A percentile compares a stretch with the other conserved stretches of the same genome.
Conservation (phyloP, 2,329 filamentous ascomycete genomes). For the Teratosphaeria zuluensis region DNA sequence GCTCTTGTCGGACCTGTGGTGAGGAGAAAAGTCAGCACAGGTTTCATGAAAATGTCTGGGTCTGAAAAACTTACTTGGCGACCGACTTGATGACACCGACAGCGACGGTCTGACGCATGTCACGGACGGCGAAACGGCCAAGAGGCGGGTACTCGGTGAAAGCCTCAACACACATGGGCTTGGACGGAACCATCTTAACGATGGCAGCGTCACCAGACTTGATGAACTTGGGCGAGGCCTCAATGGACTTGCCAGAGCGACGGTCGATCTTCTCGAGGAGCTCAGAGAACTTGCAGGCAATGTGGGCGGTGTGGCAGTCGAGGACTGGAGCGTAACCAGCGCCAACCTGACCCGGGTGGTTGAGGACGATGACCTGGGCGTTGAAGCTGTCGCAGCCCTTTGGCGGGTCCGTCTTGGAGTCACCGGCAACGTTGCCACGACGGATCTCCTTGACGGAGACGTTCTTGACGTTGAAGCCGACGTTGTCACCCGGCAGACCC, state of each 20-base stretch:
- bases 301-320: conserved; percentile 99
- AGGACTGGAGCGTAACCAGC: conserved; percentile 98
- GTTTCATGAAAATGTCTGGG: conserved; percentile 24
- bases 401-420: conserved; percentile 99
- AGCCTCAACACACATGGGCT: conserved; percentile 99
- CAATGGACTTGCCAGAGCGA: conserved; percentile 97
- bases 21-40: conserved; percentile 15
- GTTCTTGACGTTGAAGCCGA: conserved; percentile 99
- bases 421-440: conserved; percentile 99
- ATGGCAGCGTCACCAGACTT: conserved; percentile 99
- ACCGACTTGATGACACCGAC: conserved; percentile 85
- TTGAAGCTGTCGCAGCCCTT: conserved; percentile 86
- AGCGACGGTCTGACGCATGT: conserved; percentile 80
- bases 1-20: conserved; percentile 38
- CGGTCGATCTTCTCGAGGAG: conserved; percentile 99
- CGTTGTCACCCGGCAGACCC: conserved; percentile 98
- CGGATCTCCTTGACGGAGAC: conserved; percentile 99
- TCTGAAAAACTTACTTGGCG: conserved; percentile 50
- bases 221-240: conserved; percentile 95
- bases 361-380: conserved; percentile 99
- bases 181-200: conserved; percentile 99
- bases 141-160: conserved; percentile 99
- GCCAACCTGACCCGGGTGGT: conserved; percentile 99
- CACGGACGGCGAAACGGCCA: conserved; percentile 99
- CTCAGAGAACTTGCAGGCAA: conserved; percentile 99